Conservation (phyloP, 305 asterid species). For the Fraxinus velutina region DNA sequence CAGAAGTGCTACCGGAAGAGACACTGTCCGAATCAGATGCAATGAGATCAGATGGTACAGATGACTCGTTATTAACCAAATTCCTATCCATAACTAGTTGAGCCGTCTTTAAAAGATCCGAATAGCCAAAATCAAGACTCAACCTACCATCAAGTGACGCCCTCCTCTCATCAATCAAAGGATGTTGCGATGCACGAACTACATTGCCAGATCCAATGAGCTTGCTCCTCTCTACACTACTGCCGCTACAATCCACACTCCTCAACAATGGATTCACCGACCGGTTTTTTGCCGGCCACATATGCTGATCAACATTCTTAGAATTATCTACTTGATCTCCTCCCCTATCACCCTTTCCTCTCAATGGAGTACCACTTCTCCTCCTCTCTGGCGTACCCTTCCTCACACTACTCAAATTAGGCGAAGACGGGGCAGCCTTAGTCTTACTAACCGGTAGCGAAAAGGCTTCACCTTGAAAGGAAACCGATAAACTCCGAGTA, state of each 20-base stretch:
- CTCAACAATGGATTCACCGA: conserved; percentile 49
- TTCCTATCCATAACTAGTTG: conserved; percentile 34
- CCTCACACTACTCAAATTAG: conserved; percentile 57
- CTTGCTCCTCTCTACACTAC: conserved; percentile 41
- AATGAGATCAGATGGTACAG: conserved; percentile 57
- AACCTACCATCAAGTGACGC: conserved; percentile 56
- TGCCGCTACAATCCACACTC: conserved; percentile 59
- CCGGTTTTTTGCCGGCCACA: conserved; percentile 77
- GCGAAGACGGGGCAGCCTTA: conserved; percentile 69
- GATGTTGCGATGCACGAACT: conserved; percentile 45
- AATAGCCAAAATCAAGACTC: conserved; percentile 58
- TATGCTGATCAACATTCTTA: conserved; percentile 66
- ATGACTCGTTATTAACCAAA: conserved; percentile 42
- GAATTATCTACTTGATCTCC: conserved; percentile 71
- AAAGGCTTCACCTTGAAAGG: conserved; percentile 87
- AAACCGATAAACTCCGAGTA: conserved; percentile 79
- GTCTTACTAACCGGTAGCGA: conserved; percentile 79
- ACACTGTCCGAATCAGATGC: conserved; percentile 89
- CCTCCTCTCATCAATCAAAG: conserved; percentile 71
- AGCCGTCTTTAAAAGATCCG: conserved; percentile 46
- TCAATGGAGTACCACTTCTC: conserved; percentile 54
- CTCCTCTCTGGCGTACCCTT: conserved; percentile 67
- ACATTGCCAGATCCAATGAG: conserved; percentile 55
- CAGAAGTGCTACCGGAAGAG: conserved; percentile 91
- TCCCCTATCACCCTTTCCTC: conserved; percentile 50